Evolutionary conservation across 257 asterid genomes (phyloP), one percentile per base, ranked within the genome.

Genomic region (Echium plantagineum): DNA sequence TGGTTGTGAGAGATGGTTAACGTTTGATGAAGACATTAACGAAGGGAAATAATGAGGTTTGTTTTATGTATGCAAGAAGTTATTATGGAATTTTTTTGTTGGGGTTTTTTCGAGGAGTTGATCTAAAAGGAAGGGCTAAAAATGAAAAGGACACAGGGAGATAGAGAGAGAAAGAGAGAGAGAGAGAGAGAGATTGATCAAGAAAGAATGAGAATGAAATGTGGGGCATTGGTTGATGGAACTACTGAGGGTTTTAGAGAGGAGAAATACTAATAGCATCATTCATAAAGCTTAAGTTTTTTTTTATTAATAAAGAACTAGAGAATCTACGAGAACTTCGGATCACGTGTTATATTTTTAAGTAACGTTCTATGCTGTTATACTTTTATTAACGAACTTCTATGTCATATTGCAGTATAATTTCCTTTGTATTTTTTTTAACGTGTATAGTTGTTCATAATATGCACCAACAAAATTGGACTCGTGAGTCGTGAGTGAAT

Each of bases 1-100:
- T 46, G 94, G 95, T 66, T 84, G 98, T n/a, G 97, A 77, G 71
- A 89, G 77, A 53, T 84, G 97, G 74, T 83, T 81, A 79, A 71
- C 74, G 68, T 74, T 75, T 35, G 95, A 80, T 70, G 97, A 89
- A 73, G 97, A 72, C 97, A 86, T 86, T 73, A 72, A 72, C 61
- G 61, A 65, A 55, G 56, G 72, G 66, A 55, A 64, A 21, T 42
- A 64, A 21, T 42, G 38, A 1, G 18, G 9, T 12, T 21, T 56
- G n/a, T 56, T 21, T 21, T 56, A 24, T 56, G 60, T 56, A 22
- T 56, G n/a, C 16, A 56, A 22, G 38, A 56, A 24, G 28, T 19
- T 55, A 10, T 4, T 12, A 13, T 22, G 18, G 69, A 57, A 69
- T 81, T 65, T 65, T 65, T 62, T 66, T 52, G 46, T 38, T 57